Conservation (phyloP, 2,329 filamentous ascomycete species). For the Epichloe sibirici region DNA sequence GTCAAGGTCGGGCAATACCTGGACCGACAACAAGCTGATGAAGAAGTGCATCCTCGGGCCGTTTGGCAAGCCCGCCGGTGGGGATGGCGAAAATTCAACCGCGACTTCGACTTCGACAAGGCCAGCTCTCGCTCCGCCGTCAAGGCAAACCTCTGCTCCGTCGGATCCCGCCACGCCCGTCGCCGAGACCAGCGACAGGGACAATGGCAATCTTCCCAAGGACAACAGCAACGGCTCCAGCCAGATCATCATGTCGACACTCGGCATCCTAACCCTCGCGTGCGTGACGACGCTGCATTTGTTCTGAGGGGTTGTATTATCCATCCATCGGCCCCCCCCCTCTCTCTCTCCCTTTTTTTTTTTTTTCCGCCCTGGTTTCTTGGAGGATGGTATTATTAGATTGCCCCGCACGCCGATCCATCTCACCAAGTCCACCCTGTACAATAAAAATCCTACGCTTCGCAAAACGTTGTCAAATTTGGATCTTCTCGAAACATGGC, state of each 20-base stretch:
- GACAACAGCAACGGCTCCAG: not conserved
- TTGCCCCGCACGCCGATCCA: too few relatives aligned
- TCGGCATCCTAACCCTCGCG: not conserved
- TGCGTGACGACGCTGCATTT: not conserved
- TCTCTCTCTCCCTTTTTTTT: too few relatives aligned
- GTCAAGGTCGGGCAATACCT: slow-evolving; percentile 11
- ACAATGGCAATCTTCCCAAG: not conserved
- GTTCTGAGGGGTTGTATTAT: not conserved
- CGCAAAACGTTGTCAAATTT: too few relatives aligned
- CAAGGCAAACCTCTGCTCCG: not conserved
- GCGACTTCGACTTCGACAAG: not conserved
- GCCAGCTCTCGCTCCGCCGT: too few relatives aligned
- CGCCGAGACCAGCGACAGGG: not conserved
- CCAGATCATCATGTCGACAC: not conserved
- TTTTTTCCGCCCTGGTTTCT: not conserved
- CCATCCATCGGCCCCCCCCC: too few relatives aligned
- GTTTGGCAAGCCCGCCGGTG: slow-evolving; percentile 10
- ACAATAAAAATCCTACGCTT: too few relatives aligned
- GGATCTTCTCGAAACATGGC: too few relatives aligned
- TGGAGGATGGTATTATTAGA: too few relatives aligned
- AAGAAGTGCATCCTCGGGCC: slow-evolving; percentile 28
- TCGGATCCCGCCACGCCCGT: not conserved
- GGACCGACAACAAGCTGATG: slow-evolving; percentile 29
- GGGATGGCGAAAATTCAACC: not conserved
- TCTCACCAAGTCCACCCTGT: too few relatives aligned